These are phyloP conservation scores for Aureobasidium sp. DNA, from an alignment of 2,329 filamentous ascomycete genomes.

Conservation along the genomic window DNA sequence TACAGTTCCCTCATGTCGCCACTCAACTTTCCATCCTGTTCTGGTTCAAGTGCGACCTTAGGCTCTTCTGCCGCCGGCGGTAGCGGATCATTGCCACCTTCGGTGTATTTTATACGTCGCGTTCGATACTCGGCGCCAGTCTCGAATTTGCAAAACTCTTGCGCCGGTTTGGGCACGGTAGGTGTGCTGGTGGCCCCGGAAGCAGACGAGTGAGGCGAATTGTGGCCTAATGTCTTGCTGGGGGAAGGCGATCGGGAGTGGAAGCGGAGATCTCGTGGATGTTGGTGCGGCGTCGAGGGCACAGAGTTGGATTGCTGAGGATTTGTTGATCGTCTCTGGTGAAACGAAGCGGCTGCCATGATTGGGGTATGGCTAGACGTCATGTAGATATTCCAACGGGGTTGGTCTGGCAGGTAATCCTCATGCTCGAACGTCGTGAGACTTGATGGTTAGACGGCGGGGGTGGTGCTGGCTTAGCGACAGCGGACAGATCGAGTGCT, in stretches of 20 bases:
- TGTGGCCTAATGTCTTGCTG: constrained; percentile 60
- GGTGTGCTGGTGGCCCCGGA: constrained; percentile 73
- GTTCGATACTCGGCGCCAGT: constrained; percentile 74
- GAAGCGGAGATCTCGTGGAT: constrained; percentile 73
- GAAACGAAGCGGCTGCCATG: constrained; percentile 19
- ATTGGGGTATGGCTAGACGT: constrained; percentile 15
- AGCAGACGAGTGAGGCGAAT: constrained; percentile 83
- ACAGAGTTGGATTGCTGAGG: constrained; percentile 75
- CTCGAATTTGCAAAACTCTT: constrained; percentile 73
- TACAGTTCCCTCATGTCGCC: constrained; percentile 82
- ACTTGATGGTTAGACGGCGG: neutral
- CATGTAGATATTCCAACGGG: constrained; percentile 18
- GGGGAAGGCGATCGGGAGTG: constrained; percentile 77
- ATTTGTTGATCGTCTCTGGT: constrained; percentile 18
- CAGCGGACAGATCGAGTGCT: neutral
- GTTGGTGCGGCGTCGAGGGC: constrained; percentile 87
- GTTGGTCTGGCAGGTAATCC: constrained; percentile 21
- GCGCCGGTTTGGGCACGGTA: constrained; percentile 59
- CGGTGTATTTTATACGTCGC: constrained; percentile 79
- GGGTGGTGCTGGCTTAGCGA: constrained; percentile 14
- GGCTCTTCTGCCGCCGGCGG: constrained; percentile 61
- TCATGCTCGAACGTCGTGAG: constrained; percentile 20
- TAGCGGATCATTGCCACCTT: constrained; percentile 71
- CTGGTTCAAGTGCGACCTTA: constrained; percentile 62
- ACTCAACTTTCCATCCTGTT: constrained; percentile 68